Evolutionary conservation across 768 basidiomycete species (phyloP).

Genomic region (Tricholoma matsutake): DNA sequence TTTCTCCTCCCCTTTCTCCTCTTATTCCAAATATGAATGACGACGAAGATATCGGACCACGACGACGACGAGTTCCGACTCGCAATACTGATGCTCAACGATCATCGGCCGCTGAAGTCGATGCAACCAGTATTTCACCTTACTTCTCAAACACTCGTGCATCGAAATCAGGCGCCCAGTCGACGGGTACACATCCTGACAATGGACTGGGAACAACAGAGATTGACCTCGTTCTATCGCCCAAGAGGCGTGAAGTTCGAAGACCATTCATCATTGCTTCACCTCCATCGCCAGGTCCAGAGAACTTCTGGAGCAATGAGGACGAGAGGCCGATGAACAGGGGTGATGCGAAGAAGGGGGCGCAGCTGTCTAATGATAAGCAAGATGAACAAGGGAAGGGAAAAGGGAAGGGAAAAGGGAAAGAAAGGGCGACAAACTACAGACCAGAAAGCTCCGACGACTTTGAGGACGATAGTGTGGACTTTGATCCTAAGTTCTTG

Average conservation of each 20-base stretch:
- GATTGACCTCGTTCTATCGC: conserved; percentile 16
- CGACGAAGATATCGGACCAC: conserved; percentile 37
- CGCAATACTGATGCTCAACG: conserved; percentile 3
- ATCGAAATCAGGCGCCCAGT: not conserved
- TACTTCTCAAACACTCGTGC: not conserved
- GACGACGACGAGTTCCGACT: conserved; percentile 34
- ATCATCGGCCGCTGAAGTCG: not conserved
- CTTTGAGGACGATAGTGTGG: conserved; percentile 14
- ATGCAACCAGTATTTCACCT: not conserved
- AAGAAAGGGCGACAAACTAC: not conserved
- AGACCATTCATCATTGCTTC: conserved; percentile 7
- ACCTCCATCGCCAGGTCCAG: conserved; percentile 8
- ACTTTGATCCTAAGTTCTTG: conserved; percentile 29
- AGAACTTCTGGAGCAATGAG: conserved; percentile 16
- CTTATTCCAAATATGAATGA: conserved; percentile 26
- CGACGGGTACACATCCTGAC: not conserved
- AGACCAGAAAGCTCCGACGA: conserved; percentile 9
- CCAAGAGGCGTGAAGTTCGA: conserved; percentile 10
- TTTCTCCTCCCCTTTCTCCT: conserved; percentile 31
- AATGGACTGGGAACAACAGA: conserved; percentile 6
- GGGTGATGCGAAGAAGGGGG: not conserved
- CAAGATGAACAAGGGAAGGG: conserved; percentile 2
- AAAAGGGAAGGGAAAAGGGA: conserved; percentile 4
- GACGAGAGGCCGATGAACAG: not conserved
- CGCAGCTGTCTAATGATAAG: not conserved